A percentile compares a stretch with the other conserved stretches of the same genome.
Conservation (phyloP, 1,284 basidiomycete genomes). For the Ceratobasidium sp. region DNA sequence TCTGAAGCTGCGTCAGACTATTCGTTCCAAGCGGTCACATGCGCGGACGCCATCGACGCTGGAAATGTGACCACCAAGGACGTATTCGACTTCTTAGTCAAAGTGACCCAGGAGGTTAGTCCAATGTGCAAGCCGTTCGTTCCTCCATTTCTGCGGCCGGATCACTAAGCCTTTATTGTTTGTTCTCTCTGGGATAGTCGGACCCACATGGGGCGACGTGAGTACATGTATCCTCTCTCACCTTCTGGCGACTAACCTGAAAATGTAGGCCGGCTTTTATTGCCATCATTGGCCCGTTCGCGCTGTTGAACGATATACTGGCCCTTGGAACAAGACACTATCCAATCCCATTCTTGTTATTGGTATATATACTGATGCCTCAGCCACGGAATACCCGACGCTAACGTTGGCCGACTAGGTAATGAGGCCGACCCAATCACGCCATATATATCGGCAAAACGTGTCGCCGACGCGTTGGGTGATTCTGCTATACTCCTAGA, state of each 20-base stretch:
- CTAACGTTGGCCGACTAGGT: neutral
- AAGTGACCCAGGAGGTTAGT: neutral
- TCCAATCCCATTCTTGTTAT: constrained; percentile 42
- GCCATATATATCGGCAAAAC: constrained; percentile 23
- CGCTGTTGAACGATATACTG: constrained; percentile 35
- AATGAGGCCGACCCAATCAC: constrained; percentile 42
- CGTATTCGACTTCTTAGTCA: constrained; percentile 24
- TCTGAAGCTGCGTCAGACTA: constrained; percentile 6
- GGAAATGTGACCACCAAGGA: constrained; percentile 34
- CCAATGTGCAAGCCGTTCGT: constrained; percentile 7
- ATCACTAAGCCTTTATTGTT: too few relatives aligned
- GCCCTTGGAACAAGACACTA: constrained; percentile 38
- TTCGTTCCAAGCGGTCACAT: constrained; percentile 35
- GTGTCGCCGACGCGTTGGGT: constrained; percentile 36
- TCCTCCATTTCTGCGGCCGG: too few relatives aligned
- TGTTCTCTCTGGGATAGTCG: neutral
- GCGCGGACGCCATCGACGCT: constrained; percentile 37
- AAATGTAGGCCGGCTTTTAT: neutral
- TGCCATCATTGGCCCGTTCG: constrained; percentile 38
- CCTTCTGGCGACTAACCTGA: neutral
- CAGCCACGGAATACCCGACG: neutral
- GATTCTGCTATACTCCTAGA: constrained; percentile 35
- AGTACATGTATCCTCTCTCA: neutral
- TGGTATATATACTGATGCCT: neutral
- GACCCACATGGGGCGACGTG: neutral